A percentile compares a stretch with the other conserved stretches of the same genome.
Conservation (phyloP, 1,284 basidiomycete genomes). For the Athelia sp. region DNA sequence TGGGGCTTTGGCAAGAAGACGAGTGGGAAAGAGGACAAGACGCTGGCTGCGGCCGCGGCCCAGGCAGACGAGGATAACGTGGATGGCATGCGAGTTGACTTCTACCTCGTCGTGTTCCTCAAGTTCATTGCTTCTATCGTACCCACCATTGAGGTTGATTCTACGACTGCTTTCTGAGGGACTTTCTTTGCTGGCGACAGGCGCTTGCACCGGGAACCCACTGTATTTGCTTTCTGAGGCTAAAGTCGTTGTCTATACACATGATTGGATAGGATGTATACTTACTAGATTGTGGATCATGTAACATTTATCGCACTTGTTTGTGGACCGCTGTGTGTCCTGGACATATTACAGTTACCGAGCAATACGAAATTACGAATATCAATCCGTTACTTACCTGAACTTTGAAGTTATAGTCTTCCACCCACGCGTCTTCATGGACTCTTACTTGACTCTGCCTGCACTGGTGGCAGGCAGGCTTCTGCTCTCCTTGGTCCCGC, state of each 20-base stretch:
- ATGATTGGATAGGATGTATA: neutral
- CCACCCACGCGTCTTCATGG: neutral
- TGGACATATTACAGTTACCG: too few species aligned
- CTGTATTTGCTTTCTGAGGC: too few species aligned
- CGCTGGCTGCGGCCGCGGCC: slow-evolving; percentile 20
- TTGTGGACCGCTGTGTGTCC: neutral
- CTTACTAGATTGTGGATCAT: neutral
- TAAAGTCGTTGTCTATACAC: neutral
- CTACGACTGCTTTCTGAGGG: slow-evolving; percentile 77
- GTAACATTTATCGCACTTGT: neutral
- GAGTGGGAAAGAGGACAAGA: slow-evolving; percentile 55
- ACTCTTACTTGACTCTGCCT: slow-evolving; percentile 17
- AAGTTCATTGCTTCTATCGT: slow-evolving; percentile 95
- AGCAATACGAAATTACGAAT: too few species aligned
- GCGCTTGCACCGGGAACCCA: too few species aligned
- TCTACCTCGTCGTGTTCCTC: slow-evolving; percentile 93
- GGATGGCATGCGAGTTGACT: slow-evolving; percentile 90
- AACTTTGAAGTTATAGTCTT: too few species aligned
- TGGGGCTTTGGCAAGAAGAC: slow-evolving; percentile 78
- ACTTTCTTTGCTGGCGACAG: neutral
- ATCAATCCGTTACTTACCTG: too few species aligned
- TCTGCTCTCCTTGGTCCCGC: slow-evolving; percentile 42
- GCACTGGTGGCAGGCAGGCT: slow-evolving; percentile 41
- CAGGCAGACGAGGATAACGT: slow-evolving; percentile 63
- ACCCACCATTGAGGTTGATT: slow-evolving; percentile 93